Conservation (phyloP, 345 rosid genomes). For the Microcos paniculata region DNA sequence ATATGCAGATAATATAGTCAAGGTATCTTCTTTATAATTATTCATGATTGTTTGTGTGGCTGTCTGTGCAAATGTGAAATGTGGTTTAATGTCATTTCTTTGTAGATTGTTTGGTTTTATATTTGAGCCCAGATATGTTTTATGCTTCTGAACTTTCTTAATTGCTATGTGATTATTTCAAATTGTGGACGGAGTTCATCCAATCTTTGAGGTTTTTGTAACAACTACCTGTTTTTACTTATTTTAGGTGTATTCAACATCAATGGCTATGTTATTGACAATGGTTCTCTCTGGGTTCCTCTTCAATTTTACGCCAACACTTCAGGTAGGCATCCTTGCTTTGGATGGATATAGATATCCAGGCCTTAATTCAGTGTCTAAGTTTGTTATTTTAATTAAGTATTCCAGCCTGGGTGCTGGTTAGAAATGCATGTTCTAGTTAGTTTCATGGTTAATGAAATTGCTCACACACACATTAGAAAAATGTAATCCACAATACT, state of each 20-base stretch:
- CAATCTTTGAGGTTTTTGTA: not conserved
- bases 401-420: not conserved
- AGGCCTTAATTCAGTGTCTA: not conserved
- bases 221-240: not conserved
- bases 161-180: not conserved
- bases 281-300: constrained; percentile 23
- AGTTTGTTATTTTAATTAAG: not conserved
- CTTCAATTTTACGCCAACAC: constrained; percentile 22
- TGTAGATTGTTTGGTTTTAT: not conserved
- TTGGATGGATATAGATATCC: not conserved
- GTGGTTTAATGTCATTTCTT: not conserved
- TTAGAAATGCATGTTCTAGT: not conserved
- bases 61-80: not conserved
- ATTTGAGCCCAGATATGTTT: not conserved
- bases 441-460: not conserved
- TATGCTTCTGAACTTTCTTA: not conserved
- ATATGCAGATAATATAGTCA: constrained; percentile 66
- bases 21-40: constrained; percentile 44
- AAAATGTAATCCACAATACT: not conserved
- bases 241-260: constrained; percentile 19
- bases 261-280: constrained; percentile 21
- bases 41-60: not conserved
- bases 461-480: not conserved
- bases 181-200: not conserved
- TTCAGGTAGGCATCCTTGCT: constrained; percentile 21